A percentile compares a stretch with the other conserved stretches of the same genome.
phyloP scores from a whole-genome alignment of 352 stramenopile genomes.

The Pythium aphanidermatum region DNA sequence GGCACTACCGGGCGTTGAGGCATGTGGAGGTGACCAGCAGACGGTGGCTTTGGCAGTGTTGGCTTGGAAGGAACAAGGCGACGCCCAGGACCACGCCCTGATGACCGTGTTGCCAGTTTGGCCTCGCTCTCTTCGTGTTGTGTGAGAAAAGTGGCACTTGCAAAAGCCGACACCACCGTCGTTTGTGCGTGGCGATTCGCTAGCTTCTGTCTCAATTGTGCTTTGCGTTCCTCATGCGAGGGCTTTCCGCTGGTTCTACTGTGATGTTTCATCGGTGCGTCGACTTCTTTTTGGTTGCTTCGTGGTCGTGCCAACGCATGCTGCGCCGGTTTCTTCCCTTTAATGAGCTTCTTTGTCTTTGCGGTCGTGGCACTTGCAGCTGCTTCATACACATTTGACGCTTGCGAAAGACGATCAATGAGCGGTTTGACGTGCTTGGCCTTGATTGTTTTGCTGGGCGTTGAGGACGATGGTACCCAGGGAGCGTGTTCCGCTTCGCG shows the following conservation, averaged over 20 bases:
- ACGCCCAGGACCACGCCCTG: too few species aligned
- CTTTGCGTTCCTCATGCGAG: conserved; percentile 27
- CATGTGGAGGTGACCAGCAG: not conserved
- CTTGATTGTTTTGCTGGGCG: conserved; percentile 1
- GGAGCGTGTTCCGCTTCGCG: conserved; percentile 25
- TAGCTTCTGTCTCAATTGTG: conserved; percentile 37
- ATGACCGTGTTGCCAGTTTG: not conserved
- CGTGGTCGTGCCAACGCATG: not conserved
- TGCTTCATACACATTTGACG: conserved; percentile 14
- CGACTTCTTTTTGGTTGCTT: conserved; percentile 7
- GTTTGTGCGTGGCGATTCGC: not conserved
- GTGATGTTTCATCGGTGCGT: not conserved
- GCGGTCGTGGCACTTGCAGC: not conserved
- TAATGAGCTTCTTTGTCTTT: conserved; percentile 1
- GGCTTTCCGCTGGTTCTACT: not conserved
- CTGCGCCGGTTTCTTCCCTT: not conserved
- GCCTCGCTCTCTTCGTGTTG: conserved; percentile 17
- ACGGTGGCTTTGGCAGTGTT: too few species aligned
- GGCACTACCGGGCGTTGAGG: conserved; percentile 9
- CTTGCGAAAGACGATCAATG: conserved; percentile 16
- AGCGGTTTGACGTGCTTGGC: conserved; percentile 5
- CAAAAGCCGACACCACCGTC: not conserved
- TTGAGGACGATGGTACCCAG: conserved; percentile 3
- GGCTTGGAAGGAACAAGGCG: too few species aligned
- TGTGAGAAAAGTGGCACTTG: conserved; percentile 20